Evolutionary conservation across 805 yeast species (phyloP).

Genomic region (Isabelozyma rhagii): DNA sequence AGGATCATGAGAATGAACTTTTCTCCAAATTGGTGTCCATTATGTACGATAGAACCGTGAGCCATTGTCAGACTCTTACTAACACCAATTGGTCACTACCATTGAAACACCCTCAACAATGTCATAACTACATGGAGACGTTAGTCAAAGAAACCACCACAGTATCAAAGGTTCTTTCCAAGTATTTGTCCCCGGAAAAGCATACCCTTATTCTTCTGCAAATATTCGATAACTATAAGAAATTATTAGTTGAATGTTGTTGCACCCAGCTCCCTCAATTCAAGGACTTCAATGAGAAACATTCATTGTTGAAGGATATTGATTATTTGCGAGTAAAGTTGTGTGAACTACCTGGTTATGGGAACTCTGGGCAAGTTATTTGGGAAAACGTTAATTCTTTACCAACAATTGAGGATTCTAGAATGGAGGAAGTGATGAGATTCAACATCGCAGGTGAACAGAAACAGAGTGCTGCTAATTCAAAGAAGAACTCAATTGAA

Average conservation of each 20-base stretch:
- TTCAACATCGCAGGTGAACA: slow-evolving; percentile 28
- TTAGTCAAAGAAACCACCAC: slow-evolving; percentile 66
- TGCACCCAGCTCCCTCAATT: slow-evolving; percentile 46
- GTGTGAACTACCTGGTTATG: slow-evolving; percentile 56
- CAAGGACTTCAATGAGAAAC: slow-evolving; percentile 52
- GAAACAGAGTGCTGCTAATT: slow-evolving; percentile 1
- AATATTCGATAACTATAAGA: slow-evolving; percentile 58
- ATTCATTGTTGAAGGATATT: slow-evolving; percentile 54
- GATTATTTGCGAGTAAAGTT: slow-evolving; percentile 63
- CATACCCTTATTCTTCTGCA: slow-evolving; percentile 43
- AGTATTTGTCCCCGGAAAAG: slow-evolving; percentile 53
- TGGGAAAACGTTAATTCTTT: slow-evolving; percentile 59
- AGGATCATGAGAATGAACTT: slow-evolving; percentile 62
- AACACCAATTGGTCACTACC: slow-evolving; percentile 51
- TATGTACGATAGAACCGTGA: slow-evolving; percentile 61
- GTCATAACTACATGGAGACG: slow-evolving; percentile 62
- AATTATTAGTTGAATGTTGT: slow-evolving; percentile 47
- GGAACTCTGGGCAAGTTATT: slow-evolving; percentile 57
- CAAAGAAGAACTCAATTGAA: neutral
- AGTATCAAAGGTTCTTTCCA: slow-evolving; percentile 55
- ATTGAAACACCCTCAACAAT: slow-evolving; percentile 40
- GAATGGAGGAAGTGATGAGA: slow-evolving; percentile 47
- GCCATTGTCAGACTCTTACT: slow-evolving; percentile 47
- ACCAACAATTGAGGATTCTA: slow-evolving; percentile 46
- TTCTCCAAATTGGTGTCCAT: slow-evolving; percentile 63